A percentile compares a stretch with the other conserved stretches of the same genome.
Conservation (phyloP, 805 yeast species). For the Cyberlindnera veronae region DNA sequence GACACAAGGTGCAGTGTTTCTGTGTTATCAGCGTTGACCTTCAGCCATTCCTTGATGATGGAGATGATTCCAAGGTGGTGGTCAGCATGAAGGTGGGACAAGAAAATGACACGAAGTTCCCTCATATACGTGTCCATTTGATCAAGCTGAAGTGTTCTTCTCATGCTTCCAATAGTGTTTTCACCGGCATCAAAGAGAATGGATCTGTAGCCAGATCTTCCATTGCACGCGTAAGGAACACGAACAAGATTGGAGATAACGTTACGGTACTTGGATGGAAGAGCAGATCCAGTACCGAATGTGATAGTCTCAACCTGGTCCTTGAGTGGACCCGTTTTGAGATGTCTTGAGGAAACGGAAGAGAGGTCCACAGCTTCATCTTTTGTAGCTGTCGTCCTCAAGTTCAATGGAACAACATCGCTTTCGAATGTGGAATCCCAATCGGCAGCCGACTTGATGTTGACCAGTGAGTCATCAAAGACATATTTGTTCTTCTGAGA, state of each 20-base stretch:
- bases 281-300: conserved; percentile 89
- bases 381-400: conserved; percentile 8
- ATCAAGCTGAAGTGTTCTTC: conserved; percentile 54
- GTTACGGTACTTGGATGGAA: conserved; percentile 81
- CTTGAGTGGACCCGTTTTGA: conserved; percentile 27
- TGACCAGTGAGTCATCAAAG: conserved; percentile 12
- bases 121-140: conserved; percentile 42
- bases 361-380: conserved; percentile 5
- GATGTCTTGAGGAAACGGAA: conserved; percentile 23
- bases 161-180: conserved; percentile 72
- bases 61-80: conserved; percentile 86
- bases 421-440: conserved; percentile 29
- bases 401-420: conserved; percentile 27
- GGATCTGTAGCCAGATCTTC: conserved; percentile 35
- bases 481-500: conserved; percentile 14
- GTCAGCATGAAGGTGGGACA: conserved; percentile 95
- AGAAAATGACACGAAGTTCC: conserved; percentile 62
- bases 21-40: conserved; percentile 36
- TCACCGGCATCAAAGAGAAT: conserved; percentile 93
- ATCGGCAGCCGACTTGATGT: conserved; percentile 12
- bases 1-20: conserved; percentile 53
- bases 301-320: conserved; percentile 67
- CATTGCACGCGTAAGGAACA: conserved; percentile 44
- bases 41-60: conserved; percentile 63
- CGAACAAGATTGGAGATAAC: conserved; percentile 79